Percentiles rank a stretch among this genome's conserved stretches.
Conservation (phyloP, 192 early-diverging fungal species). For the Coemansia sp. region DNA sequence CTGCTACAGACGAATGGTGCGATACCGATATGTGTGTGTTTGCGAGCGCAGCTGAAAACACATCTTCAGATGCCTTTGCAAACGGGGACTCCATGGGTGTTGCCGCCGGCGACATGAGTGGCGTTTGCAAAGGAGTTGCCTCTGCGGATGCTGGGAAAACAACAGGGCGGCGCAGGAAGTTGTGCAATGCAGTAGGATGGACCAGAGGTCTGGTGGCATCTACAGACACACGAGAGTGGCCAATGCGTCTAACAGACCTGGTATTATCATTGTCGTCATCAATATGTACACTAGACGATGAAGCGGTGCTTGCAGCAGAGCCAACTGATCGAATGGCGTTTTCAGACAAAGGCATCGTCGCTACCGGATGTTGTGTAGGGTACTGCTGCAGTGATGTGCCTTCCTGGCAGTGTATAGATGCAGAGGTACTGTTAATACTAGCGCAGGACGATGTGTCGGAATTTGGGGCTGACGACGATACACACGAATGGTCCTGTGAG, state of each 20-base stretch:
- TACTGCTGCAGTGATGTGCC: conserved; percentile 1
- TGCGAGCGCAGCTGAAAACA: background rate
- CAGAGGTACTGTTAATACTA: conserved; percentile 6
- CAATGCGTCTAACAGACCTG: conserved; percentile 7
- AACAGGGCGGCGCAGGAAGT: conserved; percentile 40
- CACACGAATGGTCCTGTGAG: conserved; percentile 1
- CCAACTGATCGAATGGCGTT: background rate
- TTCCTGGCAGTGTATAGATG: conserved; percentile 18
- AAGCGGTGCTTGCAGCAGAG: background rate
- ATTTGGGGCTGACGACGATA: background rate
- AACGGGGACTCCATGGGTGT: conserved; percentile 29
- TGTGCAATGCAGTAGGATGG: conserved; percentile 23
- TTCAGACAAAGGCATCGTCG: background rate
- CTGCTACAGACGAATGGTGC: background rate
- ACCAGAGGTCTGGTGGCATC: conserved; percentile 29
- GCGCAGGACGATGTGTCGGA: background rate
- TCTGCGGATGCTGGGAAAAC: conserved; percentile 49
- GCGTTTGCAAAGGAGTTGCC: conserved; percentile 29
- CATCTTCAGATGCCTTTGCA: conserved; percentile 27
- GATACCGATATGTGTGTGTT: background rate
- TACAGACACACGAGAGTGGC: conserved; percentile 17
- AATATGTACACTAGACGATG: background rate
- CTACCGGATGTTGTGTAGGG: background rate
- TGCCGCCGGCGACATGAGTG: conserved; percentile 18
- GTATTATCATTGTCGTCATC: background rate